Percentiles rank a stretch among this genome's conserved stretches.
Conservation (phyloP, 345 rosid species). For the Arabidopsis arenosa region DNA sequence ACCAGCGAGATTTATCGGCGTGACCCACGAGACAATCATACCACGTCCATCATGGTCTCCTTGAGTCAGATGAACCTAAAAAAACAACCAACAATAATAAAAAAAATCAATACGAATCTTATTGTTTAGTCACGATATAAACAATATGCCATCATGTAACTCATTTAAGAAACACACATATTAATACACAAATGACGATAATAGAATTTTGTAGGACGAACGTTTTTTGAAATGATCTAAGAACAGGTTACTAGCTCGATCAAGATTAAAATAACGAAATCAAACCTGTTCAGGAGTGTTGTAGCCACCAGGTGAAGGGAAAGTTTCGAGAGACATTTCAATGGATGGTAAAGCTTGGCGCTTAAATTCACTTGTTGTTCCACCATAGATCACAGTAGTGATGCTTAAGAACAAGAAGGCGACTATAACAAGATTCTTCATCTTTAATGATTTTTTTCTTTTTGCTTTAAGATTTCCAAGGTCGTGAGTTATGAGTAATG, state of each 20-base stretch:
- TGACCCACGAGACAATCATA: conserved; percentile 58
- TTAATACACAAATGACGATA: too few relatives aligned
- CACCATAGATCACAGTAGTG: conserved; percentile 15
- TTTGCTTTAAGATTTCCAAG: background rate
- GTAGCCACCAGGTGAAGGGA: conserved; percentile 18
- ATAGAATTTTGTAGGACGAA: too few relatives aligned
- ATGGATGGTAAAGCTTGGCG: conserved; percentile 14
- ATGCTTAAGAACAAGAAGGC: background rate
- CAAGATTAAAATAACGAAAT: background rate
- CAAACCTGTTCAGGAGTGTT: conserved; percentile 21
- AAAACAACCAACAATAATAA: too few relatives aligned
- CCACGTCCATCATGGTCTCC: conserved; percentile 54
- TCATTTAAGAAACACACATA: too few relatives aligned
- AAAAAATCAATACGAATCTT: background rate
- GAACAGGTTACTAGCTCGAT: too few relatives aligned
- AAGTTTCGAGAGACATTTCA: conserved; percentile 37
- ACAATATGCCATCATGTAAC: too few relatives aligned
- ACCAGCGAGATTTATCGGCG: conserved; percentile 43
- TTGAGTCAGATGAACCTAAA: conserved; percentile 57
- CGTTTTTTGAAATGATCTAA: too few relatives aligned
- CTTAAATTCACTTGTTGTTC: conserved; percentile 25
- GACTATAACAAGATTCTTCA: background rate
- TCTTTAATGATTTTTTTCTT: background rate
- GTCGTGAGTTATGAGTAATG: background rate
- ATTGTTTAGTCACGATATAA: background rate